These are phyloP conservation scores for Xylaria arbuscula DNA, from an alignment of 2,329 filamentous ascomycete genomes.

Conservation along the genomic window DNA sequence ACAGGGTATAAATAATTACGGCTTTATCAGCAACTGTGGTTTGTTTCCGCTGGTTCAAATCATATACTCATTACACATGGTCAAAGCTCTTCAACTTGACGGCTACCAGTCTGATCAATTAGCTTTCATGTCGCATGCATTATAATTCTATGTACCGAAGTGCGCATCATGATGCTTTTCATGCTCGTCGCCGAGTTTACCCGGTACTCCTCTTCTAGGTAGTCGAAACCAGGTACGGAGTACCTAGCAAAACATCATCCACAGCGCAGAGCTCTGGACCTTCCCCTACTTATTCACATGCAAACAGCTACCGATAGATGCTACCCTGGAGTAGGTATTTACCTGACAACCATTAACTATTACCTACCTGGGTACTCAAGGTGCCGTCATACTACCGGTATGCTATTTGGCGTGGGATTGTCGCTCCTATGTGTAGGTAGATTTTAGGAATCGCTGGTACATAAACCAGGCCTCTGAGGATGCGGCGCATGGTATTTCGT, in stretches of 20 bases:
- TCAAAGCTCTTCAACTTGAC: neutral
- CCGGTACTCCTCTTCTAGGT: no score
- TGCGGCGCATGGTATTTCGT: neutral
- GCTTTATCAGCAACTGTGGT: neutral
- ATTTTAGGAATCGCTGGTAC: neutral
- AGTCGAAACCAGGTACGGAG: no score
- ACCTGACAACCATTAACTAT: no score
- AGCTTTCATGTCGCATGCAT: neutral
- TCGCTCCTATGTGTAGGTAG: no score
- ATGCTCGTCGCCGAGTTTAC: neutral
- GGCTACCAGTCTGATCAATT: constrained; percentile 3
- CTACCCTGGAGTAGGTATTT: no score
- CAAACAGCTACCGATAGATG: neutral
- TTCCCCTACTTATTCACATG: constrained; percentile 14
- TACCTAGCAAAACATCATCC: no score
- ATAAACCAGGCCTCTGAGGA: neutral
- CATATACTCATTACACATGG: neutral
- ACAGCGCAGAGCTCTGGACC: no score
- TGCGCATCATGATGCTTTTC: neutral
- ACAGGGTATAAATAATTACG: no score
- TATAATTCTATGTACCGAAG: neutral
- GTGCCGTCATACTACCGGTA: no score
- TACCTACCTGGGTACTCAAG: no score
- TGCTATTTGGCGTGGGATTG: no score
- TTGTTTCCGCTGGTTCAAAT: neutral